Evolutionary conservation across 257 asterid species (phyloP).

Genomic region (Jaltomata sinuosa): DNA sequence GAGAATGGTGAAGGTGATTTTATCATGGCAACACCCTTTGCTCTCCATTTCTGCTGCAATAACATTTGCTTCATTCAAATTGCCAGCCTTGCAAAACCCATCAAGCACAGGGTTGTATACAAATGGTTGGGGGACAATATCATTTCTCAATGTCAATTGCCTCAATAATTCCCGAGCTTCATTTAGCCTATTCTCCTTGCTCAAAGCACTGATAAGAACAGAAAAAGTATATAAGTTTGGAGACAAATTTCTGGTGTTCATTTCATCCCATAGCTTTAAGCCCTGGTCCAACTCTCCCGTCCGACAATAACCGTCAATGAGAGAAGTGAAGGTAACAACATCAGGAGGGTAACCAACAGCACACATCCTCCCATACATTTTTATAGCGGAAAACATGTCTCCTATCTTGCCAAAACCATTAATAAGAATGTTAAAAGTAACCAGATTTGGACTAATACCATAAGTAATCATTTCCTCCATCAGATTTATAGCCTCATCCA

Average conservation of each 20-base stretch:
- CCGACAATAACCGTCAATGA: slow-evolving; percentile 62
- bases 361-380: slow-evolving; percentile 42
- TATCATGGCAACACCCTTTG: slow-evolving; percentile 71
- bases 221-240: slow-evolving; percentile 71
- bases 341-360: slow-evolving; percentile 50
- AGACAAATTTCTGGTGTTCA: slow-evolving; percentile 41
- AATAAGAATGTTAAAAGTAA: slow-evolving; percentile 58
- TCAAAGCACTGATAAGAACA: slow-evolving; percentile 52
- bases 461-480: slow-evolving; percentile 49
- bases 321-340: slow-evolving; percentile 72
- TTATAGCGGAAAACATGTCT: slow-evolving; percentile 46
- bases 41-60: slow-evolving; percentile 74
- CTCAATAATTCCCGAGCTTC: slow-evolving; percentile 64
- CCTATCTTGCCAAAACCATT: slow-evolving; percentile 78
- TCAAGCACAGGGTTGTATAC: slow-evolving; percentile 89
- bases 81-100: slow-evolving; percentile 82
- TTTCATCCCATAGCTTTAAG: slow-evolving; percentile 58
- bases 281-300: slow-evolving; percentile 57
- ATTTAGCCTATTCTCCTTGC: slow-evolving; percentile 62
- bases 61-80: slow-evolving; percentile 67
- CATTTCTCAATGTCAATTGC: slow-evolving; percentile 43
- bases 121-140: slow-evolving; percentile 61
- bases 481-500: slow-evolving; percentile 43
- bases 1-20: slow-evolving; percentile 78
- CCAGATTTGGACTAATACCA: slow-evolving; percentile 52